A percentile compares a stretch with the other conserved stretches of the same genome.
Evolutionary conservation across 1,139 yeast species (phyloP).

Genomic region (Yamadazyma atmosphaerica): DNA sequence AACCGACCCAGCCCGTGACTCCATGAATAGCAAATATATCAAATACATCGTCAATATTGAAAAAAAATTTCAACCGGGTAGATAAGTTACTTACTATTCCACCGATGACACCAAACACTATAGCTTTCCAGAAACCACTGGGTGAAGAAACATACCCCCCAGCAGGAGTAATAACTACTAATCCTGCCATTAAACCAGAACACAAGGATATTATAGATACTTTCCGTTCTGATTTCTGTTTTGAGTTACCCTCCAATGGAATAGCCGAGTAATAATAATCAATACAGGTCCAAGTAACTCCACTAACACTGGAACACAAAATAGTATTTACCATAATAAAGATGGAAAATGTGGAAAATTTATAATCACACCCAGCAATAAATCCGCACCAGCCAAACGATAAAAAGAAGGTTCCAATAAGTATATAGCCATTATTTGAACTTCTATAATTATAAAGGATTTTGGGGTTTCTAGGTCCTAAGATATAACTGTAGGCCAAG

Average conservation of each 20-base stretch:
- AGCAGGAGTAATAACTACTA: slow-evolving; percentile 48
- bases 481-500: slow-evolving; percentile 56
- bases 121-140: slow-evolving; percentile 42
- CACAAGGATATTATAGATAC: slow-evolving; percentile 43
- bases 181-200: slow-evolving; percentile 45
- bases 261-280: slow-evolving; percentile 43
- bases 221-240: slow-evolving; percentile 21
- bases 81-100: slow-evolving; percentile 38
- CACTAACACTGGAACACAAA: slow-evolving; percentile 37
- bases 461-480: slow-evolving; percentile 54
- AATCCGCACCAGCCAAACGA: slow-evolving; percentile 48
- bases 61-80: slow-evolving; percentile 42
- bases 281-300: slow-evolving; percentile 37
- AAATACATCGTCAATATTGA: slow-evolving; percentile 44
- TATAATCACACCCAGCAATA: slow-evolving; percentile 45
- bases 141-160: slow-evolving; percentile 45
- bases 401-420: slow-evolving; percentile 52
- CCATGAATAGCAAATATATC: slow-evolving; percentile 51
- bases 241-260: slow-evolving; percentile 30
- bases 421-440: slow-evolving; percentile 42
- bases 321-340: slow-evolving; percentile 37
- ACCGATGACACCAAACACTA: slow-evolving; percentile 42
- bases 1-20: slow-evolving; percentile 44
- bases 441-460: slow-evolving; percentile 38
- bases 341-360: slow-evolving; percentile 35